Evolutionary conservation across 305 asterid species (phyloP), one percentile per base, ranked within the genome.

Genomic region (Fraxinus sp.): DNA sequence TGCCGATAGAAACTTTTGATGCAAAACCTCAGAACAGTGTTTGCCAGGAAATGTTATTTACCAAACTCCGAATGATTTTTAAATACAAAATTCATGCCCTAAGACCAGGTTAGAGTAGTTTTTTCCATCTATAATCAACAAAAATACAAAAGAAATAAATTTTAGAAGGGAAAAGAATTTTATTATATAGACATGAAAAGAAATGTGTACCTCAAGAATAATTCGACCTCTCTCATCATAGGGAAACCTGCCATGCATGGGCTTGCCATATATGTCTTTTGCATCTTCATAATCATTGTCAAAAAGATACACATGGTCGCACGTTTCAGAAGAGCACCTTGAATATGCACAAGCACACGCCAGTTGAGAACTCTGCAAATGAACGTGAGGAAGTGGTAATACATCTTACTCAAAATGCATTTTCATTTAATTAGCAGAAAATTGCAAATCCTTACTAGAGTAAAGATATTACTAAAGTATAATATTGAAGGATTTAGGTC

Each of bases 281-380:
- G 98, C 98, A 83, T 94, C 98, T 83, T 92, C 98, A 82, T 93
- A 93, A 87, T 97, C 99, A 87, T 91, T 94, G 91, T 92, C 91
- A 77, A 97, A 93, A 84, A 97, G 97, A 87, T 97, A 97, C 75
- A 93, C 95, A 85, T 97, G 99, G 85, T 95, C 97, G 72, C 99
- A 97, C 59, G 85, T 84, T 85, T 85, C 92, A 66, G 98, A 86
- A 66, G 92, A 90, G 88, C 99, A 97, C 62, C 85, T 84, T 72
- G 93, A 92, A 85, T 80, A 87, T 18, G 90, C 89, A 91, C 98
- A 95, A 82, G 89, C 84, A 88, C 99, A 97, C 49, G 97, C 98
- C 92, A 97, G 83, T 81, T 95, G 98, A 33, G 85, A 86, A 89
- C 95, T 92, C 98, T 97, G 95, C 86, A 74, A 71, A 87, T 74